Evolutionary conservation across 805 yeast species (phyloP).

Genomic region (Ogataea thermomethanolica): DNA sequence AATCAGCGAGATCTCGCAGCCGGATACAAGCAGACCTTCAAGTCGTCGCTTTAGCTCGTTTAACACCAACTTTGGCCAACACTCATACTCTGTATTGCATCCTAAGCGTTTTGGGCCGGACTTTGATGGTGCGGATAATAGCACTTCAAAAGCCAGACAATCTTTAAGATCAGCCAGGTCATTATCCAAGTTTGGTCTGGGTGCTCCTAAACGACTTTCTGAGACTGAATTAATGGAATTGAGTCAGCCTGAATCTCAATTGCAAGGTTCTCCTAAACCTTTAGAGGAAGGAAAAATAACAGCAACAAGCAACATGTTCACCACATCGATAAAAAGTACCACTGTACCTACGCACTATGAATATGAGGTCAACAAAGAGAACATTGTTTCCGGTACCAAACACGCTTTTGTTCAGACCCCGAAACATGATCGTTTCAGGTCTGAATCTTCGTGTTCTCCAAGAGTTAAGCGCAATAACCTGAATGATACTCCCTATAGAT

Average conservation of each 20-base stretch:
- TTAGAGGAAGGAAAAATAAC: slow-evolving; percentile 10
- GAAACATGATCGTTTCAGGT: slow-evolving; percentile 11
- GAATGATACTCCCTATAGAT: slow-evolving; percentile 11
- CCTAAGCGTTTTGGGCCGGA: slow-evolving; percentile 6
- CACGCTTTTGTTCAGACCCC: slow-evolving; percentile 20
- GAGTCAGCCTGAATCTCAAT: slow-evolving; percentile 2
- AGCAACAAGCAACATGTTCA: slow-evolving; percentile 20
- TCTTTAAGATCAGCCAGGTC: slow-evolving; percentile 16
- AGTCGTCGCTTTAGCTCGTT: slow-evolving; percentile 19
- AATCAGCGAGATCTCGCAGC: slow-evolving; percentile 3
- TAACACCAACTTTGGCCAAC: slow-evolving; percentile 6
- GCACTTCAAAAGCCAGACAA: slow-evolving; percentile 12
- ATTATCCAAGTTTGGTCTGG: slow-evolving; percentile 37
- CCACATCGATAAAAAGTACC: slow-evolving; percentile 17
- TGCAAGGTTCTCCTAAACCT: slow-evolving; percentile 9
- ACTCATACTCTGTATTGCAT: slow-evolving; percentile 5
- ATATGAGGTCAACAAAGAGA: slow-evolving; percentile 1
- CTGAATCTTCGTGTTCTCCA: slow-evolving; percentile 22
- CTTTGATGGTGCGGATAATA: slow-evolving; percentile 6
- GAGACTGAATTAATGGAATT: slow-evolving; percentile 20
- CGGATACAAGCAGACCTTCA: slow-evolving; percentile 17
- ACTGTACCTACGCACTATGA: slow-evolving; percentile 15
- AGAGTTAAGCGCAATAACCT: slow-evolving; percentile 19
- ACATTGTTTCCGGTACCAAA: slow-evolving; percentile 11
- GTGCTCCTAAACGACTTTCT: slow-evolving; percentile 50